Evolutionary conservation across 83 land plant species (phyloP).

Genomic region (Diphasiastrum complanatum): DNA sequence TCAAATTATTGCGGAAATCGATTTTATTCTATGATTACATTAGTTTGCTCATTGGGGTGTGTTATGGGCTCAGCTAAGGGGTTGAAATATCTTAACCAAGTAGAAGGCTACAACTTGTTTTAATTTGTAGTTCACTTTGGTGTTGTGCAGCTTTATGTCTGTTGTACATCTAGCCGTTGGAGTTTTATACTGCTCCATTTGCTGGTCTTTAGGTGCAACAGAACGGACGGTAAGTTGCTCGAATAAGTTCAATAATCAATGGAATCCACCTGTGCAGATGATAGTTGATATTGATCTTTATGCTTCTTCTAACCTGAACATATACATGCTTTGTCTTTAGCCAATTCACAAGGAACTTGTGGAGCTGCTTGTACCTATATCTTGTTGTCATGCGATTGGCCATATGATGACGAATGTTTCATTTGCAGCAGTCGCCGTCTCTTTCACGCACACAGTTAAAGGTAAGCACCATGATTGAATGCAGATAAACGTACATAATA

Average conservation of each 20-base stretch:
- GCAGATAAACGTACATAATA: too few species aligned
- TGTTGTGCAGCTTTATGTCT: slow-evolving; percentile 2
- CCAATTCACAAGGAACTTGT: slow-evolving; percentile 1
- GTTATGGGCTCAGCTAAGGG: too few species aligned
- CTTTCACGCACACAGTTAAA: too few species aligned
- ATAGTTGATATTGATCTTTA: neutral
- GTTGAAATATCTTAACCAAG: too few species aligned
- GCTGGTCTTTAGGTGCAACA: slow-evolving; percentile 1
- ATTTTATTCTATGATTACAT: too few species aligned
- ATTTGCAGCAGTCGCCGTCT: slow-evolving; percentile 2
- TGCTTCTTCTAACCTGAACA: neutral
- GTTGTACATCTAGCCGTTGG: slow-evolving; percentile 11
- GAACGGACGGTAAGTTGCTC: slow-evolving; percentile 13
- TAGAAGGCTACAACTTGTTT: too few species aligned
- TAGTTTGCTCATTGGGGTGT: too few species aligned
- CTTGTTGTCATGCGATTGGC: slow-evolving; percentile 6
- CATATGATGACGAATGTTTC: slow-evolving; percentile 15
- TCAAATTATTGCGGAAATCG: too few species aligned
- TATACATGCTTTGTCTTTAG: neutral
- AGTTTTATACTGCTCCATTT: slow-evolving; percentile 2
- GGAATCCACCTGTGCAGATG: too few species aligned
- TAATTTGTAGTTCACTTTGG: too few species aligned
- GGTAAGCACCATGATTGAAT: too few species aligned
- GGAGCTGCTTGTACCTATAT: neutral
- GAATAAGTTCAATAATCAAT: too few species aligned